Base-by-base conservation (phyloP, 257 asterid species). In the Solanum clarkiae region DNA sequence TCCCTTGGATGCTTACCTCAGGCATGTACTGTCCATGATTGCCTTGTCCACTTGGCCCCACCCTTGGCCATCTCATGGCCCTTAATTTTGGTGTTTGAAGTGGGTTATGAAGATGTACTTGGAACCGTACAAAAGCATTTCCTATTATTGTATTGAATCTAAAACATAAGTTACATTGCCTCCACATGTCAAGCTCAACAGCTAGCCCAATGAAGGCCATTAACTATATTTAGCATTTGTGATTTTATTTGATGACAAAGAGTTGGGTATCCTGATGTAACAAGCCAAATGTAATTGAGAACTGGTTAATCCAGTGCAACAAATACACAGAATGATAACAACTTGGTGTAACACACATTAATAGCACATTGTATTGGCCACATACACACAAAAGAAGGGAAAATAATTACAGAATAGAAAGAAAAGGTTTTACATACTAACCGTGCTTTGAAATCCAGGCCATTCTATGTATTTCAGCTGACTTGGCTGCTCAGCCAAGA, bases 381-480 rank as follows among this genome's bases (percentile, higher is more conserved):
- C 65, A 51, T 77, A 77, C 45, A 16, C 79, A 26, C 47, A 77
- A 51, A 6, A 16, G 24, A 77, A 24, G 9, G 82, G n/a, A 49
- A 29, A 24, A 60, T 49, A 55, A 7, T 9, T 3, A 36, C 2
- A 63, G 82, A 71, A 36, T 47, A 51, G 45, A 54, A 54, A 53
- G 68, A 75, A 36, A 24, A 49, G 56, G 22, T 16, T 42, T 12
- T 68, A 53, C 59, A 65, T 16, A 87, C 90, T 87, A 82, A 90
- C 93, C 47, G 91, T 90, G 89, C 88, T 88, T 56, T 80, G 90
- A 69, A 90, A 87, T 88, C 87, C 86, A 82, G 93, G 91, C 93
- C 93, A 91, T 80, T 91, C 91, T 60, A 91, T 89, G 87, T 91
- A 88, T 88, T 87, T 89, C 62, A 91, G 90, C 90, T 91, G 93